Evolutionary conservation across 139 green algal genomes (phyloP).

Genomic region (Zygnema circumcarinatum): DNA sequence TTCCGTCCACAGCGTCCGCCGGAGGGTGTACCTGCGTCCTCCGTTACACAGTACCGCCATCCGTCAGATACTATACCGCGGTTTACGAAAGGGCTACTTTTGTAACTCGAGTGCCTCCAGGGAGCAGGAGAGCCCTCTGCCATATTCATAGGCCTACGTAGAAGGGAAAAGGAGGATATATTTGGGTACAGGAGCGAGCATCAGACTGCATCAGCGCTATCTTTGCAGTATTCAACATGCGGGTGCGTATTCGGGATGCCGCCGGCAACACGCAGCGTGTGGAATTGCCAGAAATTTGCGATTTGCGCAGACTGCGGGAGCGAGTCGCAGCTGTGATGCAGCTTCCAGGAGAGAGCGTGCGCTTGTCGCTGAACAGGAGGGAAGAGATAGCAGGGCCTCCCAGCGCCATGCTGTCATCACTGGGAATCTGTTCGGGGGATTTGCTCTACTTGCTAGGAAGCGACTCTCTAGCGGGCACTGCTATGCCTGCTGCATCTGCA

Average conservation of each 20-base stretch:
- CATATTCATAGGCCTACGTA: too few species aligned
- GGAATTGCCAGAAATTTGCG: neutral
- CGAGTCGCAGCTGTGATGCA: neutral
- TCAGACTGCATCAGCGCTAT: too few species aligned
- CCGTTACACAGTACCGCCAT: too few species aligned
- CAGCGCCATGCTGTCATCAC: neutral
- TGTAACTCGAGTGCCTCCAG: neutral
- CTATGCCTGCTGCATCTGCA: neutral
- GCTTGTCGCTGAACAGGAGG: constrained; percentile 23
- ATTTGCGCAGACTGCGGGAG: neutral
- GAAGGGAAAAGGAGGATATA: too few species aligned
- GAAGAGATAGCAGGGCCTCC: constrained; percentile 8
- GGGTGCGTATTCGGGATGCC: neutral
- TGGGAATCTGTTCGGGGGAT: constrained; percentile 18
- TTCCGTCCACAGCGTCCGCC: too few species aligned
- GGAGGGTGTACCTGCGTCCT: too few species aligned
- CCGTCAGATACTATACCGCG: too few species aligned
- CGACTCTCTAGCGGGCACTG: neutral
- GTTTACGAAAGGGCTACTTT: neutral
- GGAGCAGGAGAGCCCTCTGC: too few species aligned
- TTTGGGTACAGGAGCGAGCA: too few species aligned
- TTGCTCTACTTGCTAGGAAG: constrained; percentile 27
- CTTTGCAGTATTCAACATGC: neutral
- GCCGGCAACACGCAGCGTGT: constrained; percentile 6
- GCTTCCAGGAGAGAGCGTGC: neutral